phyloP scores from a whole-genome alignment of 805 yeast species.

The Wickerhamia fluorescens region DNA sequence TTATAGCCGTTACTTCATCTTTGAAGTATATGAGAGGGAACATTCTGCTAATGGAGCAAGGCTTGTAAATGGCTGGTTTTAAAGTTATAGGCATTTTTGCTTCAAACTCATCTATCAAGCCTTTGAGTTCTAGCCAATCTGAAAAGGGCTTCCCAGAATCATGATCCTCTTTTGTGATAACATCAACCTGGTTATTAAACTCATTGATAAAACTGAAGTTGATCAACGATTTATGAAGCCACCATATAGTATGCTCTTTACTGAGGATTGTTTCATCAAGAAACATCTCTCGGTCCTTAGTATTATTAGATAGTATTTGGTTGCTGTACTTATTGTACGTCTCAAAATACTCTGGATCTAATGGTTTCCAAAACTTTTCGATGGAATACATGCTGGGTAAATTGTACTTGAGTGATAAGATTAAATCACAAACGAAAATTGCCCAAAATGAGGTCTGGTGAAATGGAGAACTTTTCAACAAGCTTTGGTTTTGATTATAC shows the following conservation, averaged over 20 bases:
- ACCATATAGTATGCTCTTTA: conserved; percentile 23
- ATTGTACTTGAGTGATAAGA: conserved; percentile 25
- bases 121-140: conserved; percentile 23
- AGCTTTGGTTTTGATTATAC: conserved; percentile 9
- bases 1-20: conserved; percentile 30
- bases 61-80: conserved; percentile 27
- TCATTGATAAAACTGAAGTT: conserved; percentile 24
- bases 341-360: conserved; percentile 26
- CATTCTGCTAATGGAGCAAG: conserved; percentile 12
- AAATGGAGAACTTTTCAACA: conserved; percentile 22
- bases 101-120: conserved; percentile 22
- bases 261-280: conserved; percentile 4
- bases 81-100: conserved; percentile 19
- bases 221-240: conserved; percentile 26
- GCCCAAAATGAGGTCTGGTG: conserved; percentile 32
- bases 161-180: conserved; percentile 19
- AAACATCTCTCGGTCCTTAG: conserved; percentile 5
- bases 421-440: conserved; percentile 27
- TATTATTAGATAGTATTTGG: conserved; percentile 4
- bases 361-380: conserved; percentile 23
- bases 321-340: conserved; percentile 4
- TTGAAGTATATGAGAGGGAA: conserved; percentile 29
- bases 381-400: conserved; percentile 26
- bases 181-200: conserved; percentile 18
- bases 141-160: conserved; percentile 15